Conservation (phyloP, 2,329 filamentous ascomycete genomes). For the Colletotrichum tanaceti region DNA sequence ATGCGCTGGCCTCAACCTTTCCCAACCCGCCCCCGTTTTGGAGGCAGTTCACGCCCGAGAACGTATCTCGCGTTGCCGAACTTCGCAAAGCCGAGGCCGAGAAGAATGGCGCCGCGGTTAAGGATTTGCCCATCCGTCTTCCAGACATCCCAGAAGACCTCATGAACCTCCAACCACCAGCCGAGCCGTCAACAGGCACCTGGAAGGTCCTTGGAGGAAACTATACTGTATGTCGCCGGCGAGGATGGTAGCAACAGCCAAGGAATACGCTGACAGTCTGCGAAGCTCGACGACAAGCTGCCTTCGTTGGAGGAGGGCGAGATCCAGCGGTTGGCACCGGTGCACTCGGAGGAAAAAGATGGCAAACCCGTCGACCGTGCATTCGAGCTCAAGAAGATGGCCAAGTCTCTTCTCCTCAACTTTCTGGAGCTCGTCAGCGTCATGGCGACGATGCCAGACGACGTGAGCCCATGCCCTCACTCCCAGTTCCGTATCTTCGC, state of each 20-base stretch:
- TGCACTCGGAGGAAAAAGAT: constrained; percentile 57
- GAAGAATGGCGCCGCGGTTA: constrained; percentile 43
- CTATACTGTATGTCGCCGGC: constrained; percentile 60
- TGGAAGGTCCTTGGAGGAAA: constrained; percentile 81
- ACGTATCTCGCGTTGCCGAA: constrained; percentile 67
- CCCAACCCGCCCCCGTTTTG: constrained; percentile 92
- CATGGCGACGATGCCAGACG: constrained; percentile 73
- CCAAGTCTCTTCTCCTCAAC: constrained; percentile 87
- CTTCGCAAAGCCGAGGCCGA: constrained; percentile 56
- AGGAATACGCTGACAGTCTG: constrained; percentile 2
- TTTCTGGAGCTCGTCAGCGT: constrained; percentile 86
- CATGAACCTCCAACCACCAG: constrained; percentile 82
- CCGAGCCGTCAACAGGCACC: constrained; percentile 74
- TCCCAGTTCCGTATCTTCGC: neutral
- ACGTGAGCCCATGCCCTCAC: constrained; percentile 49
- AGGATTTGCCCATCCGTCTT: constrained; percentile 47
- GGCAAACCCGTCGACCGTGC: constrained; percentile 71
- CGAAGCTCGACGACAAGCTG: constrained; percentile 68
- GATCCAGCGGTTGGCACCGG: constrained; percentile 63
- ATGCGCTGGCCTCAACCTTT: constrained; percentile 73
- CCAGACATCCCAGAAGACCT: constrained; percentile 76
- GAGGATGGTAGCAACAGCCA: fast-evolving
- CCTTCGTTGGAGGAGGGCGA: constrained; percentile 76
- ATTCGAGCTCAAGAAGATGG: constrained; percentile 78
- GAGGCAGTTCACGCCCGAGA: constrained; percentile 84